phyloP scores from a whole-genome alignment of 2,329 filamentous ascomycete genomes.

The Botryotinia convoluta region DNA sequence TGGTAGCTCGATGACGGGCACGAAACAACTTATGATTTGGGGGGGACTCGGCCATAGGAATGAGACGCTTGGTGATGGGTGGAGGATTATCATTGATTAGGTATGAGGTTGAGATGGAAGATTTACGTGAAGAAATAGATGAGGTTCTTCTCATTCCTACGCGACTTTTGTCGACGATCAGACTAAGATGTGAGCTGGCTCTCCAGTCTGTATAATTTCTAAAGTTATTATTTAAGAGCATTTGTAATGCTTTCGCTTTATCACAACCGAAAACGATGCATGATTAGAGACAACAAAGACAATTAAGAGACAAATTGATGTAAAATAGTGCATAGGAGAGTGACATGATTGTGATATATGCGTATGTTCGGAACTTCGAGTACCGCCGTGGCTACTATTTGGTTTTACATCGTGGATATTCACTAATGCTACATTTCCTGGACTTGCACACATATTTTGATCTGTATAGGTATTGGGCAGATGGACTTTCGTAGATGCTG shows the following conservation, averaged over 20 bases:
- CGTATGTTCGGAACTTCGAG: no score
- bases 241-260: neutral
- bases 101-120: neutral
- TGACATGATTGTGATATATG: no score
- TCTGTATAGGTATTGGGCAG: no score
- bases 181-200: neutral
- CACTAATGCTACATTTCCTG: no score
- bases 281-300: no score
- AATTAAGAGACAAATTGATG: no score
- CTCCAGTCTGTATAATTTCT: neutral
- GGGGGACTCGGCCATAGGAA: neutral
- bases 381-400: no score
- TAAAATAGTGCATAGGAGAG: no score
- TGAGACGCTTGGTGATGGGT: slow-evolving; percentile 13
- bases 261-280: neutral
- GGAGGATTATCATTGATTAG: slow-evolving; percentile 14
- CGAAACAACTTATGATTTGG: slow-evolving; percentile 17
- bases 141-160: neutral
- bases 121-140: neutral
- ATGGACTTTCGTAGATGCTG: no score
- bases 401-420: no score
- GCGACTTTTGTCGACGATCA: neutral
- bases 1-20: slow-evolving; percentile 15
- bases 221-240: neutral
- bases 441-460: no score